phyloP scores from a whole-genome alignment of 306 rosid species.

The Sicyos edulis region DNA sequence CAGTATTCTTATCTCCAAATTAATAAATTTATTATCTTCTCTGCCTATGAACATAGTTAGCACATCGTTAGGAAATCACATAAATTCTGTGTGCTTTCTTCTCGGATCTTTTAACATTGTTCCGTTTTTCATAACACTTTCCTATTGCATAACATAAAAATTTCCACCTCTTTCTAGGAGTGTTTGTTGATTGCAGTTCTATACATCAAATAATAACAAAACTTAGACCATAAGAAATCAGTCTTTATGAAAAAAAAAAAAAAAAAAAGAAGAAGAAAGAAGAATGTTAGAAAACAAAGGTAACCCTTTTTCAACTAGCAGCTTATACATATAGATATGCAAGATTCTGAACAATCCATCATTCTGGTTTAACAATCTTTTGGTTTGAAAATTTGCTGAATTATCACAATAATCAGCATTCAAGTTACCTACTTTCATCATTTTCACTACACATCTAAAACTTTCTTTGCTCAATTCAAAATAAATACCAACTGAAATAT shows the following conservation, averaged over 20 bases:
- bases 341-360: neutral
- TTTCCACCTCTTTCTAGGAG: neutral
- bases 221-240: neutral
- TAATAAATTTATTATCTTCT: no score
- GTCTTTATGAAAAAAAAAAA: neutral
- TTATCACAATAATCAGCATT: neutral
- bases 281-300: neutral
- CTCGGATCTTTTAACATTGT: no score
- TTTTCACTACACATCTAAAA: neutral
- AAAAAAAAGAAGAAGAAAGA: no score
- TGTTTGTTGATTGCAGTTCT: neutral
- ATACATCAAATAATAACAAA: neutral
- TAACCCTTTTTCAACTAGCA: neutral
- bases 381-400: neutral
- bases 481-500: neutral
- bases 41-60: no score
- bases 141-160: no score
- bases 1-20: no score
- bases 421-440: neutral
- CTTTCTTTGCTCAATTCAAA: neutral
- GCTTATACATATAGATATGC: neutral
- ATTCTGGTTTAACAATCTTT: neutral
- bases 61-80: no score
- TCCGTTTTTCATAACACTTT: no score
- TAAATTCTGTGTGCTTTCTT: no score